These are phyloP conservation scores for Xylaria hypoxylon DNA, from an alignment of 2,329 filamentous ascomycete genomes.

Conservation along the genomic window DNA sequence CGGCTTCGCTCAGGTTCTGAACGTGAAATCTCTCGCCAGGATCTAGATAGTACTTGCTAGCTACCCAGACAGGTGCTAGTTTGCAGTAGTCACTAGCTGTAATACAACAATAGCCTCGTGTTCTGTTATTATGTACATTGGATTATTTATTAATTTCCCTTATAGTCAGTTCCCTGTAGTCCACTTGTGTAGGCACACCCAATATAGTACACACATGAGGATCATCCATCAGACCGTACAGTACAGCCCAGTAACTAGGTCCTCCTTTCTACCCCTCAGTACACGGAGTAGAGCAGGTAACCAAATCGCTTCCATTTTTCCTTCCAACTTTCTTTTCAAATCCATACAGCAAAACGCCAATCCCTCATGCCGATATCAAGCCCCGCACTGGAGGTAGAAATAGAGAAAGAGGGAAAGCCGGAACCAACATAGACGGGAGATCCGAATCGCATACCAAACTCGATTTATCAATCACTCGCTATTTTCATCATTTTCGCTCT, in stretches of 20 bases:
- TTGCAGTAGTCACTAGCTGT: too few species aligned
- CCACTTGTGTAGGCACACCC: neutral
- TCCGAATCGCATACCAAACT: neutral
- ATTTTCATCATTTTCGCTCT: slow-evolving; percentile 44
- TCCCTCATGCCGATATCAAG: neutral
- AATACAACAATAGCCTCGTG: neutral
- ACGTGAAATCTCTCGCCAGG: neutral
- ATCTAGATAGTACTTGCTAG: neutral
- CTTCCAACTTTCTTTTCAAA: neutral
- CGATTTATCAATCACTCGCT: neutral
- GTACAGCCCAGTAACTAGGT: neutral
- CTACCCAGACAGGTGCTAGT: too few species aligned
- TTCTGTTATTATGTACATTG: neutral
- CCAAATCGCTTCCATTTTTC: neutral
- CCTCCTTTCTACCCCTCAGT: neutral
- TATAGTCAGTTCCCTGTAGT: neutral
- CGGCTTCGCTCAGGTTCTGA: neutral
- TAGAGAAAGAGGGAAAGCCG: neutral
- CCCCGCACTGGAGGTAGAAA: neutral
- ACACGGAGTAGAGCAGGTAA: neutral
- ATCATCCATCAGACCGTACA: neutral
- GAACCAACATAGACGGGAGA: neutral
- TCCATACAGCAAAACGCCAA: neutral
- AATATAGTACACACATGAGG: neutral
- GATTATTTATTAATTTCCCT: neutral